Conservation (phyloP, 306 rosid species). For the Vicia villosa region DNA sequence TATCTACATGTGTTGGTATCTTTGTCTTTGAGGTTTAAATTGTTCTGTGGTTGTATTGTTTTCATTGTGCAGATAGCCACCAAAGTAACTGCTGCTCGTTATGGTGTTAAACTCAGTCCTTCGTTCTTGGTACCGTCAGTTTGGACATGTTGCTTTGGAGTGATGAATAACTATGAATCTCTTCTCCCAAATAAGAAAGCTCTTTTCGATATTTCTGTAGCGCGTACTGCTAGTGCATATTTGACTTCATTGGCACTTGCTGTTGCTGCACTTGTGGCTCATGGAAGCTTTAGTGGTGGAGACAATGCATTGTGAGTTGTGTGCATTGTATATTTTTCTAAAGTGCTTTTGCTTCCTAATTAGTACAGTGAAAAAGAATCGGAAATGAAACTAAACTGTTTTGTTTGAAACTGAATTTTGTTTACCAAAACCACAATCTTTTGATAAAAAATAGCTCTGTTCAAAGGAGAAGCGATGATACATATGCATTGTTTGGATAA, state of each 20-base stretch:
- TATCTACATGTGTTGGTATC: not conserved
- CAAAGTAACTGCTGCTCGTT: constrained; percentile 77
- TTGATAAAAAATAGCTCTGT: not conserved
- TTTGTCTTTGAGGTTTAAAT: constrained; percentile 19
- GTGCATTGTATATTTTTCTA: no score
- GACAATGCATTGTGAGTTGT: constrained; percentile 81
- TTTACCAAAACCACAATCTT: no score
- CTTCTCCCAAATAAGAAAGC: constrained; percentile 85
- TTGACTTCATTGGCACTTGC: constrained; percentile 80
- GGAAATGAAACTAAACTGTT: no score
- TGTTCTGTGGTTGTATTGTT: constrained; percentile 23
- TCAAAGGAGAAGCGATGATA: not conserved
- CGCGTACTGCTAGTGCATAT: constrained; percentile 85
- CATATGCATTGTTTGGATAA: not conserved
- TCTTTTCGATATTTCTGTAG: constrained; percentile 87
- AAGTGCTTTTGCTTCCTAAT: no score
- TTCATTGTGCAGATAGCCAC: constrained; percentile 68
- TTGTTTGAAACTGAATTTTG: no score
- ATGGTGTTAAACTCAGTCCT: constrained; percentile 89
- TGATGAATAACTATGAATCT: constrained; percentile 88
- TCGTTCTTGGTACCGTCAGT: constrained; percentile 89
- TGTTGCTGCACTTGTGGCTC: constrained; percentile 74
- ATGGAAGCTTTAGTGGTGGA: constrained; percentile 93
- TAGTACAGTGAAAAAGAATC: no score
- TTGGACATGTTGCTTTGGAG: constrained; percentile 95